Conservation (phyloP, 176 grass and related monocot species). For the Elymus sibiricus region DNA sequence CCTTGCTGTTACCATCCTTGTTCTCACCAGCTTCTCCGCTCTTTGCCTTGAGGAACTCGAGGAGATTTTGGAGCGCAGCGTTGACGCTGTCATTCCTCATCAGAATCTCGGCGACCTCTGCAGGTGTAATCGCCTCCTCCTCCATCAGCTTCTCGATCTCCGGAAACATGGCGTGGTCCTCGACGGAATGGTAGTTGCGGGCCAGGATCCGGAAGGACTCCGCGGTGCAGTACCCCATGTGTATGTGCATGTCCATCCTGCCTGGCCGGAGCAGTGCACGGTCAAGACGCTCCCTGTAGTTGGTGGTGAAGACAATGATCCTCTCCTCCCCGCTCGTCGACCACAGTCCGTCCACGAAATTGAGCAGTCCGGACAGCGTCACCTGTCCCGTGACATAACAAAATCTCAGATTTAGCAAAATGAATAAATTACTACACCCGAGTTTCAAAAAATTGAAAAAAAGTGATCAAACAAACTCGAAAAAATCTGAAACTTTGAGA, state of each 20-base stretch:
- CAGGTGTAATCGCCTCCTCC: constrained; percentile 36
- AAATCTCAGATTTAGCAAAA: no score
- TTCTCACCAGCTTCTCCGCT: constrained; percentile 27
- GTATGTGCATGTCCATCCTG: constrained; percentile 60
- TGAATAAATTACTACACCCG: no score
- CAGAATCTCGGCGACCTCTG: no score
- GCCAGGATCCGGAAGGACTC: constrained; percentile 39
- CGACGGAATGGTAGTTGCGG: constrained; percentile 36
- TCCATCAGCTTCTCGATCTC: constrained; percentile 15
- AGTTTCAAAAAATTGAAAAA: no score
- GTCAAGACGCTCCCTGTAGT: constrained; percentile 48
- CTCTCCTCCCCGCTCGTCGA: constrained; percentile 41
- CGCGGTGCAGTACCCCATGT: constrained; percentile 39
- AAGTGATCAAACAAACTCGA: no score
- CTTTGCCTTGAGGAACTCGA: neutral
- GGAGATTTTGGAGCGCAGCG: neutral
- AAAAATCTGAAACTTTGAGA: no score
- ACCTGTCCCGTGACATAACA: no score
- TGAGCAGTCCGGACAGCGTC: no score
- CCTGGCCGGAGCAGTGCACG: constrained; percentile 43
- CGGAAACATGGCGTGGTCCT: neutral
- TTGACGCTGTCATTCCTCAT: constrained; percentile 14
- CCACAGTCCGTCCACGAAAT: neutral
- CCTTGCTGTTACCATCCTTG: neutral
- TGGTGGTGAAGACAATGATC: constrained; percentile 55